Evolutionary conservation across 83 land plant species (phyloP).

Genomic region (Picea abies): DNA sequence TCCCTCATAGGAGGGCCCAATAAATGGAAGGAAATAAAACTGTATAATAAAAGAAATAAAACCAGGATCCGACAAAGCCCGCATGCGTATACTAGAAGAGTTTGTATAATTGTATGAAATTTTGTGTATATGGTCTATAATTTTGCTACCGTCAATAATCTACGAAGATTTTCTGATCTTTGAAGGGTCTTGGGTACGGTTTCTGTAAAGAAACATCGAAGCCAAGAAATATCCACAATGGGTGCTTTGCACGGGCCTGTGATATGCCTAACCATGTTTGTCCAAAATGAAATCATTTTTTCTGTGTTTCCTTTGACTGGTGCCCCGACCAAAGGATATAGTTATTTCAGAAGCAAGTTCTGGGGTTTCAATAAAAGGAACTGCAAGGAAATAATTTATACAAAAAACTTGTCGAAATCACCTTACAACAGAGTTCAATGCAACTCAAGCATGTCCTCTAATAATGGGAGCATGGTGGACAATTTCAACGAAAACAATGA

Average conservation of each 20-base stretch:
- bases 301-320: not conserved
- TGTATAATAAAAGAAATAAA: no score
- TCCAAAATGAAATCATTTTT: not conserved
- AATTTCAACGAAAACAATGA: slow-evolving; percentile 74
- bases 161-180: not conserved
- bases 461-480: slow-evolving; percentile 68
- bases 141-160: not conserved
- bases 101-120: not conserved
- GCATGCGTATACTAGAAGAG: not conserved
- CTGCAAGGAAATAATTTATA: not conserved
- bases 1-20: no score
- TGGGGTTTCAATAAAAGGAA: slow-evolving; percentile 28
- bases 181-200: no score
- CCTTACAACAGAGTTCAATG: slow-evolving; percentile 21
- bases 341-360: slow-evolving; percentile 27
- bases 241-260: slow-evolving; percentile 17
- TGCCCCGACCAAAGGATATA: not conserved
- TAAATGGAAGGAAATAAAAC: no score
- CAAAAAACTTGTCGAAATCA: slow-evolving; percentile 7
- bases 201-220: not conserved
- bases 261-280: not conserved
- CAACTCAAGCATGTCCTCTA: slow-evolving; percentile 56
- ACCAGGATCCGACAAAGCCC: no score
- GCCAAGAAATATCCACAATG: not conserved
- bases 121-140: not conserved